Base-by-base conservation (phyloP, 2,329 filamentous ascomycete species). In the Cadophora malorum region DNA sequence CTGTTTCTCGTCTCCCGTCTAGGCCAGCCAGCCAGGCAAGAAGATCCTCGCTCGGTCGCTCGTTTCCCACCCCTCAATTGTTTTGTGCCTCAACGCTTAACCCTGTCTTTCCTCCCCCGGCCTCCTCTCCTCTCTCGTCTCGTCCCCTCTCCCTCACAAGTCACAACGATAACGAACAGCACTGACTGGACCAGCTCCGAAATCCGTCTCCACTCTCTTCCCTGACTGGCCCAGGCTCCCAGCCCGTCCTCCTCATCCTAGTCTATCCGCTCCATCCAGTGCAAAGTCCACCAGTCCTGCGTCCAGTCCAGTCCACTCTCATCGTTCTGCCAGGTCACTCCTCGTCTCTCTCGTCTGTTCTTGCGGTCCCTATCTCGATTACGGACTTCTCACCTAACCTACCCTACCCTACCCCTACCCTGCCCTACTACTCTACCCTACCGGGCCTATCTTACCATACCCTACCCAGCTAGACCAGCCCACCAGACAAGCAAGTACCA, bases 191-290 rank as follows among this genome's bases (percentile, higher is more conserved):
- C n/a, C 55, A 58, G 55, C 33, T 38, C 33, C 33, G 33, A 58
- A 38, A 16, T 19, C 33, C 33, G 47, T 25, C 49, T 55, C 50
- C 47, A 53, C 49, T 45, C 33, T 41, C 28, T 38, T 28, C 52
- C 16, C 12, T 64, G 58, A 49, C 38, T 61, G 58, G 58, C 41
- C 58, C 61, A 64, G 55, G 55, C 55, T 58, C n/a, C 31, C 55
- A 38, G 55, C 55, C 55, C 55, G 31, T 33, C n/a, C 33, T 38
- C 31, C 31, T 58, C 19, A 38, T 38, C 33, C 55, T 33, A 58
- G 31, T 58, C 55, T 19, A 19, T 55, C 25, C 50, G 52, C 45
- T 33, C 16, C 25, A 14, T 31, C 50, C 41, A 45, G 12, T 16
- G 41, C 16, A 16, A 28, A 45, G 16, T 45, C 41, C 41, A 16